Evolutionary conservation across 345 rosid species (phyloP), one percentile per base, ranked within the genome.

Genomic region (Passiflora organensis): DNA sequence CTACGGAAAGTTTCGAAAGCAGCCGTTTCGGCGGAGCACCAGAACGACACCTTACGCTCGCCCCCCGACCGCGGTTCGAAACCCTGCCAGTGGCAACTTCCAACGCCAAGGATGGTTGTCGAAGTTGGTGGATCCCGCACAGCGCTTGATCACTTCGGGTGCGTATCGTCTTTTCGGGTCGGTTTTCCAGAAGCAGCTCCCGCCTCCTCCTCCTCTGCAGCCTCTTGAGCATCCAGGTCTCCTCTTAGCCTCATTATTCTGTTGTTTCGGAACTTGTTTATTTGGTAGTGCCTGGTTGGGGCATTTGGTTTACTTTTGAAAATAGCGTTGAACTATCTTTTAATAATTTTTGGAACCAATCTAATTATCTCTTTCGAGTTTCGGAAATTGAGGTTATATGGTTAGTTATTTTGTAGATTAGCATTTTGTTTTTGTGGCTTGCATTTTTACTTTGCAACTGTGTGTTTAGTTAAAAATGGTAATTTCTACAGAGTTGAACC

Each of bases 51-150:
- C 99, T 1, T 93, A 93, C 34, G 91, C 77, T 69, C 86, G 95
- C 6, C 94, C 89, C 12, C 57, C 76, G 16, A 60, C 78, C 43
- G 66, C 82, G 4, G 47, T 67, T 32, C 66, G 85, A 55, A 82
- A 77, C 66, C 36, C 84, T 42, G 59, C 71, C 38, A 58, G 57
- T 14, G 36, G 68, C 62, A 54, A 62, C 43, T n/a, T 45, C 17
- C 58, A 45, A 50, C 61, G 53, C 6, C 68, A 75, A 59, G 84
- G 93, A 5, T 93, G 97, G 99, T 36, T 93, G 23, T 76, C 96
- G 65, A 93, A 80, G 76, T 47, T 93, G 60, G 83, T 93, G 68
- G 91, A 89, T 83, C 99, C 97, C 56, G 95, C 97, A 10, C 97
- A 85, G 61, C 59, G 82, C 58, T 81, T 93, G 49, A 78, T 93